Conservation (phyloP, 345 rosid genomes). For the Syzygium jambos region DNA sequence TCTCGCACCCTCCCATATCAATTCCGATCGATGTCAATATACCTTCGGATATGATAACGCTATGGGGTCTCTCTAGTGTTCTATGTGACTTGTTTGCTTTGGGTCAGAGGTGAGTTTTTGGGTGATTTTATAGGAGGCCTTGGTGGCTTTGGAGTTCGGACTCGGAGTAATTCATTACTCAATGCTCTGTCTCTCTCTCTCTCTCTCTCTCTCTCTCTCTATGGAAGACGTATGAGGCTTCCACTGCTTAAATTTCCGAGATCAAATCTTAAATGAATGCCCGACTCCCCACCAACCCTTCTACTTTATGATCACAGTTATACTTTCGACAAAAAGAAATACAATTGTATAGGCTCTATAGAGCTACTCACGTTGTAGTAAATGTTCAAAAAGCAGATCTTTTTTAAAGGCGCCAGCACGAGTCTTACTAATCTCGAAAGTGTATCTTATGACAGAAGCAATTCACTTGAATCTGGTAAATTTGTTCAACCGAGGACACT, state of each 20-base stretch:
- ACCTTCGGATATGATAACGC: background rate
- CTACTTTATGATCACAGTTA: background rate
- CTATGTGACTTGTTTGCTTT: background rate
- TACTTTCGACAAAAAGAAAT: no score
- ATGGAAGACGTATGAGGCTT: background rate
- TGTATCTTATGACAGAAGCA: background rate
- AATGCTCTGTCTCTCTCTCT: background rate
- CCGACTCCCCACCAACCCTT: background rate
- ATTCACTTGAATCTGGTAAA: background rate
- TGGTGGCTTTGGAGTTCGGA: background rate
- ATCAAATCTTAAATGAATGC: background rate
- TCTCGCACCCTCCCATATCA: background rate
- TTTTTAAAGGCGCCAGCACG: background rate
- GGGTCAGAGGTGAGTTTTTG: background rate
- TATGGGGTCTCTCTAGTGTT: background rate
- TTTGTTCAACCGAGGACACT: background rate
- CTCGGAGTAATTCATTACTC: background rate
- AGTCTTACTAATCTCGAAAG: background rate
- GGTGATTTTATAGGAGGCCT: background rate
- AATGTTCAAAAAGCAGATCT: background rate
- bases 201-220: background rate
- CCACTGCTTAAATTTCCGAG: background rate
- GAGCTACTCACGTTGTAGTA: background rate
- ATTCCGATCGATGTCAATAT: background rate
- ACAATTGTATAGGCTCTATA: background rate